Base-by-base conservation (phyloP, 495 filamentous ascomycete species). In the Recurvomyces mirabilis region DNA sequence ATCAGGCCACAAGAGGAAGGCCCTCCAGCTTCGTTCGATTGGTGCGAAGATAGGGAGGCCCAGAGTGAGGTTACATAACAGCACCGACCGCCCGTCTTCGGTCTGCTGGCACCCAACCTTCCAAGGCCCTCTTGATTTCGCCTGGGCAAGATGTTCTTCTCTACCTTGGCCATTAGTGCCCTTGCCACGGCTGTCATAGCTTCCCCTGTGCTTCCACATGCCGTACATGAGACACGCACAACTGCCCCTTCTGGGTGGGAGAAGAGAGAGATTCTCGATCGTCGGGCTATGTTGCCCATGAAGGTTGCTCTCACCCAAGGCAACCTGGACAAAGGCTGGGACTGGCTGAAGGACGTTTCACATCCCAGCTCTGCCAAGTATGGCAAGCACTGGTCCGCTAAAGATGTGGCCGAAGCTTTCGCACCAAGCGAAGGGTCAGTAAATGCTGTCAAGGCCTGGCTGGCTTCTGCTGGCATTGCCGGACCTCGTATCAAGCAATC, bases 301-400 rank as follows among this genome's bases (percentile, higher is more conserved):
- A 24, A 32, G 14, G 39, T 55, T 38, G 52, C 13, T 12, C 45
- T 56, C 3, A 24, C 43, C 5, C 53, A 56, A 32, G 46, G 43
- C 21, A 53, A 53, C 30, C 43, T 56, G 3, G 50, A 56, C 14
- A 40, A 38, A 18, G 50, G 38, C 14, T 22, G 28, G 21, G 33
- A 49, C 13, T 49, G 35, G 24, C 39, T 56, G 5, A 23, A 38
- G 17, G 43, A 56, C 10, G 43, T 56, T 18, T 55, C 57, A 15
- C 11, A 44, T 20, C 56, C 56, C 6, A 29, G 19, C 4, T 56
- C 53, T 9, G 10, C 31, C 17, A 56, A 58, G 11, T 60, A 51
- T 46, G 57, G 55, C 31, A 43, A 56, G 36, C 46, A 56, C 31
- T 58, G 48, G 55, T 47, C 43, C 15, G 36, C 55, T 6, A 39